Evolutionary conservation across 768 basidiomycete genomes (phyloP), one percentile per base, ranked within the genome.

Genomic region (Termitomyces sp.): DNA sequence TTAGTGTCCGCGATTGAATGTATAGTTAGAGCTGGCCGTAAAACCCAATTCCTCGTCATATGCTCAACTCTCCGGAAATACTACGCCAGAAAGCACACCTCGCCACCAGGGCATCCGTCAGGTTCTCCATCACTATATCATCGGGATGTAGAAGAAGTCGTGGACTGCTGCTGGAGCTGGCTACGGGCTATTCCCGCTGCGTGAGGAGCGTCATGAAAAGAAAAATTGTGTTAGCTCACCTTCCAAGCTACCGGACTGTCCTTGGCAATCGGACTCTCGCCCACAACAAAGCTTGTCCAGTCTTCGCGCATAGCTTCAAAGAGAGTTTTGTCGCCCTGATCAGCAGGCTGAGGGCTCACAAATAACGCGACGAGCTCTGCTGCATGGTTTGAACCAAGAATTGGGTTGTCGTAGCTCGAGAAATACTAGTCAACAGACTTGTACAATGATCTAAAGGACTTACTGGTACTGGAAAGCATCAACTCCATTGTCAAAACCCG

Each of bases 321-420:
- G 12, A 78, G 65, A 7, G 63, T 61, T 9, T 61, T 36, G 45
- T 73, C 70, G 16, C 67, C 65, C n/a, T 61, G 53, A 54, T 72
- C 66, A 42, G 69, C 59, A 8, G 62, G 63, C 6, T 61, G 38
- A 43, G 69, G 63, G 18, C 65, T 62, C 8, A 60, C 50, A 60
- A 72, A 77, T 63, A 78, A 73, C 4, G 72, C 77, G 2, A 62
- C 62, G 10, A 77, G 67, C 12, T 78, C 77, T 5, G 64, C 65
- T 14, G 61, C 69, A 55, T 78, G 77, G 58, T 67, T 48, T 1
- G 76, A 76, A 1, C 75, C 74, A 1, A 72, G 66, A 14, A 69
- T 66, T 0, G 75, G 72, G 52, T 78, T 77, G 57, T 78, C 70
- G 58, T 75, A 78, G 54, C 77, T 75, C 36, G 9, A 22, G 20